Percentiles rank a stretch among this genome's conserved stretches.
Conservation (phyloP, 345 rosid species). For the Salix dunnii region DNA sequence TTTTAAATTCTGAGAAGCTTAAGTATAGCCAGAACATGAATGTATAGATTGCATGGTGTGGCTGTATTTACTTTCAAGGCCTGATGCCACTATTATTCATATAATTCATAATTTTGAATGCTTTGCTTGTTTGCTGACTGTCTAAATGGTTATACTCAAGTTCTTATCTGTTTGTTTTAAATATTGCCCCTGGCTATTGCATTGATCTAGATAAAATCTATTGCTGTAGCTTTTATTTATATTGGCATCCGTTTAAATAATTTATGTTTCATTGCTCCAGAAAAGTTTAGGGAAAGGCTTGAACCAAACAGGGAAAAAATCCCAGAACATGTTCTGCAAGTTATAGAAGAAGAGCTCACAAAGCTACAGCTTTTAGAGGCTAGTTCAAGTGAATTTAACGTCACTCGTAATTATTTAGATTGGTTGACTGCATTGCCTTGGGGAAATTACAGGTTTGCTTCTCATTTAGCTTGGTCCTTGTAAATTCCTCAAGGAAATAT, state of each 20-base stretch:
- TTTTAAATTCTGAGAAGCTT: background rate
- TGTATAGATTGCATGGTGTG: background rate
- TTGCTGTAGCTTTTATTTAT: background rate
- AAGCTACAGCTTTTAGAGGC: conserved; percentile 97
- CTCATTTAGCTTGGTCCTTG: conserved; percentile 7
- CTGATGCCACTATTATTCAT: background rate
- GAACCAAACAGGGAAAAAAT: conserved; percentile 81
- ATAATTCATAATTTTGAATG: background rate
- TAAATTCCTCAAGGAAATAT: background rate
- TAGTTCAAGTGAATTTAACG: conserved; percentile 99
- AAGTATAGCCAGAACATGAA: background rate
- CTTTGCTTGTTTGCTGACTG: background rate
- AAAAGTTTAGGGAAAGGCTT: conserved; percentile 88
- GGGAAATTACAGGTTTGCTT: conserved; percentile 86
- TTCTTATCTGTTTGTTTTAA: background rate
- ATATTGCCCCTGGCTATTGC: background rate
- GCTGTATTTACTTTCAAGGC: background rate
- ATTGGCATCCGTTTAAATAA: background rate
- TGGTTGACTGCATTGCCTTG: conserved; percentile 96
- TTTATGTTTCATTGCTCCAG: conserved; percentile 44
- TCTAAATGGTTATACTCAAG: background rate
- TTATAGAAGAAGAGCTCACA: conserved; percentile 95
- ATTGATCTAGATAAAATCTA: background rate
- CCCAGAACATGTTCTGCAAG: conserved; percentile 87
- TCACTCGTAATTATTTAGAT: conserved; percentile 97